phyloP scores from a whole-genome alignment of 441 rosid genomes.

The Dalechampia spathulata region DNA sequence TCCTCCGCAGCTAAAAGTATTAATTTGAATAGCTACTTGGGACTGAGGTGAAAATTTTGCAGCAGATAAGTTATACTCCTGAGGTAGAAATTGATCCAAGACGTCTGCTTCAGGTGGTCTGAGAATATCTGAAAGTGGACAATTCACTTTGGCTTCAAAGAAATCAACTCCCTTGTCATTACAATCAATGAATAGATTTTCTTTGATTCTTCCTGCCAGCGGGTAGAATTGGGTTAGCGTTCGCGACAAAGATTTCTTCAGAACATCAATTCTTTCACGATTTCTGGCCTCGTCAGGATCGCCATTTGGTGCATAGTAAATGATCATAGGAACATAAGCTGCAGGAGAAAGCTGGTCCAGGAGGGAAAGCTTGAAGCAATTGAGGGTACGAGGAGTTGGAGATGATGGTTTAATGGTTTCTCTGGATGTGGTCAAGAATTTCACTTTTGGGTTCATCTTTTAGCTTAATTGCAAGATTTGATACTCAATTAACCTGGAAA shows the following conservation, averaged over 20 bases:
- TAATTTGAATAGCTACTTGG: slow-evolving; percentile 7
- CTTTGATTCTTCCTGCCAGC: slow-evolving; percentile 6
- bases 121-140: not conserved
- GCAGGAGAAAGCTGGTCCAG: slow-evolving; percentile 9
- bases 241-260: not conserved
- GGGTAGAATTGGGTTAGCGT: slow-evolving; percentile 5
- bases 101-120: not conserved
- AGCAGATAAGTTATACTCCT: not conserved
- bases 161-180: slow-evolving; percentile 7
- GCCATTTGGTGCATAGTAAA: slow-evolving; percentile 5
- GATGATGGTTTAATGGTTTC: slow-evolving; percentile 13
- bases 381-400: slow-evolving; percentile 6
- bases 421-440: not conserved
- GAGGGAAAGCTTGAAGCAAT: slow-evolving; percentile 7
- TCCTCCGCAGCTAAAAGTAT: slow-evolving; percentile 12
- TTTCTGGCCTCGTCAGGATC: not conserved
- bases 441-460: not conserved
- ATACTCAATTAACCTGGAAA: not conserved
- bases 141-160: slow-evolving; percentile 10
- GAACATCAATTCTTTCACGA: not conserved
- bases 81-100: not conserved
- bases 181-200: slow-evolving; percentile 5
- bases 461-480: not conserved
- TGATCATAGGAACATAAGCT: slow-evolving; percentile 11
- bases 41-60: not conserved